phyloP scores from a whole-genome alignment of 2,329 filamentous ascomycete species.

The Beauveria asiatica region DNA sequence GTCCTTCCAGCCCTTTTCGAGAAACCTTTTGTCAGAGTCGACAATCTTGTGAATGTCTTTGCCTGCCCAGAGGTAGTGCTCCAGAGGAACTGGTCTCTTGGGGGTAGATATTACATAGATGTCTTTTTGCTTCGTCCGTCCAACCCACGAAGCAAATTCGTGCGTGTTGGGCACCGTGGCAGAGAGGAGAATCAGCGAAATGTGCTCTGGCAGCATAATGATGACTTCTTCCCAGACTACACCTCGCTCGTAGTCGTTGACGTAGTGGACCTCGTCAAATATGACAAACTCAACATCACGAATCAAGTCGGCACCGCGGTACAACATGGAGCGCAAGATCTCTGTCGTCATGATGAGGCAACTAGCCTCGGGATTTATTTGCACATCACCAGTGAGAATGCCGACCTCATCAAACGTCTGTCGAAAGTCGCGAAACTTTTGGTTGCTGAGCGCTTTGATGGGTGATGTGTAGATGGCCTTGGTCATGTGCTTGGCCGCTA shows the following conservation, averaged over 20 bases:
- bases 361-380: constrained; percentile 94
- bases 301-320: constrained; percentile 89
- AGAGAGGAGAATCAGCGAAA: constrained; percentile 88
- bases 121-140: constrained; percentile 94
- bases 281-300: constrained; percentile 98
- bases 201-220: constrained; percentile 97
- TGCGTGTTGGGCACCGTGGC: constrained; percentile 96
- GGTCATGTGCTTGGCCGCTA: constrained; percentile 98
- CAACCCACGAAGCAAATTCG: constrained; percentile 97
- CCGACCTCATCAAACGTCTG: constrained; percentile 89
- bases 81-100: constrained; percentile 87
- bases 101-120: constrained; percentile 98
- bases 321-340: constrained; percentile 96
- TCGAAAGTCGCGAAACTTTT: constrained; percentile 95
- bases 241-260: constrained; percentile 90
- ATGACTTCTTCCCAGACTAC: constrained; percentile 99
- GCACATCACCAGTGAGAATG: constrained; percentile 93
- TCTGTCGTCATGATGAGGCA: constrained; percentile 99
- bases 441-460: constrained; percentile 96
- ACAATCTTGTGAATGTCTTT: constrained; percentile 94
- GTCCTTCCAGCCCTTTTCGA: constrained; percentile 91
- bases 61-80: constrained; percentile 93
- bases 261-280: constrained; percentile 98
- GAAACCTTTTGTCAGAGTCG: constrained; percentile 80
- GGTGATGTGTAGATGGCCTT: constrained; percentile 99